These are phyloP conservation scores for Inga oerstediana DNA, from an alignment of 306 rosid species.

Conservation along the genomic window DNA sequence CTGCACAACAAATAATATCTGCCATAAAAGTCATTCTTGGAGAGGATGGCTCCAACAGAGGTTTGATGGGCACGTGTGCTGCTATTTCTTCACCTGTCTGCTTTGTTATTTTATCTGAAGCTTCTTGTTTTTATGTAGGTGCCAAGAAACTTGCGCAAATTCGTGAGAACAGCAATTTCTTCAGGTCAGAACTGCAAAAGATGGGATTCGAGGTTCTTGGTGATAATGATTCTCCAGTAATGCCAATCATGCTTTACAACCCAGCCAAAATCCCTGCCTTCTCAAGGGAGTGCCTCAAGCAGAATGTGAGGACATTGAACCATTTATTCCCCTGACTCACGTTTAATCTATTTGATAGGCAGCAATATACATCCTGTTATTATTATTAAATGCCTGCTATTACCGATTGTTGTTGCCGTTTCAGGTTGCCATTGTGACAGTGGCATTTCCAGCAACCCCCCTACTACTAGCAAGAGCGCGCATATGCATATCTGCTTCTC, in stretches of 20 bases:
- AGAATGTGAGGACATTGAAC: conserved; percentile 62
- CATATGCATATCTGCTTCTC: conserved; percentile 92
- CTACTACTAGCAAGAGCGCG: conserved; percentile 87
- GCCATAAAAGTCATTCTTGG: conserved; percentile 81
- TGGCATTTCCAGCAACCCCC: conserved; percentile 95
- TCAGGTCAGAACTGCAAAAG: conserved; percentile 89
- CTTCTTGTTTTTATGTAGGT: conserved; percentile 42
- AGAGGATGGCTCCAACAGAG: conserved; percentile 94
- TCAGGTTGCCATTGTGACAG: conserved; percentile 91
- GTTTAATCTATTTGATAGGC: neutral
- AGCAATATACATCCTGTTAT: neutral
- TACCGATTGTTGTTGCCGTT: conserved; percentile 16
- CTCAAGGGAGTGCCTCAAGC: conserved; percentile 91
- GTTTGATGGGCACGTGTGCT: conserved; percentile 38
- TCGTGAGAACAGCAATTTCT: conserved; percentile 87
- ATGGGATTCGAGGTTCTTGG: conserved; percentile 90
- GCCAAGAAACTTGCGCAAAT: conserved; percentile 87
- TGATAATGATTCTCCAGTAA: conserved; percentile 80
- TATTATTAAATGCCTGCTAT: conserved; percentile 9
- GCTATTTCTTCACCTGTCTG: conserved; percentile 3
- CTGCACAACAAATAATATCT: conserved; percentile 89
- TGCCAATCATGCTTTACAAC: conserved; percentile 96
- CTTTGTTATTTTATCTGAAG: neutral
- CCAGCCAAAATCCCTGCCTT: conserved; percentile 95
- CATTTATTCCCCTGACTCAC: conserved; percentile 6